Conservation (phyloP, 345 rosid genomes). For the Boechera retrofracta region DNA sequence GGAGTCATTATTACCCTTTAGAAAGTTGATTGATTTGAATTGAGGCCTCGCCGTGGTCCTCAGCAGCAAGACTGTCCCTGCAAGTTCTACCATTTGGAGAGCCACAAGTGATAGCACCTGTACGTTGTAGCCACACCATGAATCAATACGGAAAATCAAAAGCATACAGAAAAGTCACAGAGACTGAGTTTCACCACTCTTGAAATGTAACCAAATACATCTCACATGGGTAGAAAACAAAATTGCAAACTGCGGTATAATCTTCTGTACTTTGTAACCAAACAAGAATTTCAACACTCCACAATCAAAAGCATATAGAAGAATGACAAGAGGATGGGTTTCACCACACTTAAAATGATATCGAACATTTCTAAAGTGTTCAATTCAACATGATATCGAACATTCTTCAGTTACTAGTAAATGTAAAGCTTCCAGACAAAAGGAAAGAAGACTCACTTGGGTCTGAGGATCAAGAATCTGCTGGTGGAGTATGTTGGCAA, state of each 20-base stretch:
- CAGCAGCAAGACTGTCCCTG: slow-evolving; percentile 60
- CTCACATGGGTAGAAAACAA: neutral
- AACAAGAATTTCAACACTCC: too few relatives aligned
- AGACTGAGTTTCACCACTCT: neutral
- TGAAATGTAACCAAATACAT: neutral
- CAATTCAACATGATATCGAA: neutral
- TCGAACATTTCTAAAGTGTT: neutral
- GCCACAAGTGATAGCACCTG: slow-evolving; percentile 69
- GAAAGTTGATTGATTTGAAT: slow-evolving; percentile 48
- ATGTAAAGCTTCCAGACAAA: neutral
- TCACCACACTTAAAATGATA: too few relatives aligned
- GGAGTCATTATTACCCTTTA: slow-evolving; percentile 38
- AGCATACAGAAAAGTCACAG: neutral
- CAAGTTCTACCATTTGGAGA: slow-evolving; percentile 64
- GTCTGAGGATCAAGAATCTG: slow-evolving; percentile 78
- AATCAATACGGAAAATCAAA: neutral
- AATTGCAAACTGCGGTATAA: neutral
- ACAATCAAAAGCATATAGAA: too few relatives aligned
- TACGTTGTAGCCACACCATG: slow-evolving; percentile 12
- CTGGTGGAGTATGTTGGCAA: slow-evolving; percentile 58
- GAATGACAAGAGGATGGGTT: too few relatives aligned
- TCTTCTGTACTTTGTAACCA: neutral
- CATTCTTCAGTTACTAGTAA: neutral
- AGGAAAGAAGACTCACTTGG: slow-evolving; percentile 52
- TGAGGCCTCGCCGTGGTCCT: slow-evolving; percentile 56